phyloP scores from a whole-genome alignment of 2,329 filamentous ascomycete species.

The Venturia carpophila region DNA sequence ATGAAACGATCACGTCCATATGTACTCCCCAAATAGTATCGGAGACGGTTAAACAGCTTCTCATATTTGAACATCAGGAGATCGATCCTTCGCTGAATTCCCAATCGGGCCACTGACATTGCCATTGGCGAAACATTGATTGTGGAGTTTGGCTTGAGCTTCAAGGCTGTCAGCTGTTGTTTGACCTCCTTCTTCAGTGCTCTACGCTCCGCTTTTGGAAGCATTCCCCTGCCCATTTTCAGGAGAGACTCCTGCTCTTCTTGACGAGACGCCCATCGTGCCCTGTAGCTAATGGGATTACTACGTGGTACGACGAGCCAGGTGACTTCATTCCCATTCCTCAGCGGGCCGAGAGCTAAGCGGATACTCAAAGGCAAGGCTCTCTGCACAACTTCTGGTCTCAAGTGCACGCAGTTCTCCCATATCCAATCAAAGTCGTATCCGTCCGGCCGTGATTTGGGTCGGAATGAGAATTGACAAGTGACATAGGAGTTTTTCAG shows the following conservation, averaged over 20 bases:
- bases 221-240: neutral
- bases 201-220: neutral
- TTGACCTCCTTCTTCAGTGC: neutral
- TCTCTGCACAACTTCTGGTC: constrained; percentile 1
- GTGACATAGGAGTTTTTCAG: neutral
- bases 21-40: neutral
- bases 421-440: neutral
- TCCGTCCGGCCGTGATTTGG: neutral
- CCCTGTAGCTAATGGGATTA: neutral
- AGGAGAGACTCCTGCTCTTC: neutral
- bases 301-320: neutral
- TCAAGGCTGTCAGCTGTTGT: neutral
- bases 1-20: neutral
- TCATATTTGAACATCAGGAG: neutral
- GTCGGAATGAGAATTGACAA: neutral
- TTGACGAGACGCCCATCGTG: neutral
- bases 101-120: constrained; percentile 4
- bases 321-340: neutral
- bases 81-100: neutral
- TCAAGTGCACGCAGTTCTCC: constrained; percentile 2
- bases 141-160: neutral
- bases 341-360: neutral
- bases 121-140: neutral
- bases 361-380: neutral
- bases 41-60: neutral